Conservation (phyloP, 768 basidiomycete genomes). For the Hygrocybe coccinea region DNA sequence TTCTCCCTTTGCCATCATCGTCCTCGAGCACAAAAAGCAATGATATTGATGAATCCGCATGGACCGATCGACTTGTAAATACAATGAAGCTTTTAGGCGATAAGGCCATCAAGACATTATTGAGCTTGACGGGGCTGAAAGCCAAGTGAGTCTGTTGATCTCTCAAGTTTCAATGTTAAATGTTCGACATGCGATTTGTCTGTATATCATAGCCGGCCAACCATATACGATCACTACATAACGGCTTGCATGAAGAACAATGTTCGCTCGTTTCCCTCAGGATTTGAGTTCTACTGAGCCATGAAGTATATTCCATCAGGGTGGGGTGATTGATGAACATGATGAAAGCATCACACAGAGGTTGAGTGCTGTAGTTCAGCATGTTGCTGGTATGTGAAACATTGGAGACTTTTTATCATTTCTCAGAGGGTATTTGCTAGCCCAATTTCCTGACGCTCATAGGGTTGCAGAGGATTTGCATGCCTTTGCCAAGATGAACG, state of each 20-base stretch:
- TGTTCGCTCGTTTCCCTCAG: conserved; percentile 44
- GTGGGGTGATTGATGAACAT: conserved; percentile 83
- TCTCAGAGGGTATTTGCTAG: conserved; percentile 28
- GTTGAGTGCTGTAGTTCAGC: conserved; percentile 51
- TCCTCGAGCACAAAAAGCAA: conserved; percentile 42
- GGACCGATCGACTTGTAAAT: conserved; percentile 79
- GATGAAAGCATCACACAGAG: conserved; percentile 56
- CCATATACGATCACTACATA: conserved; percentile 63
- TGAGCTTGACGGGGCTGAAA: conserved; percentile 61
- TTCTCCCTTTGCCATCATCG: conserved; percentile 71
- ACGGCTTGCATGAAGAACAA: conserved; percentile 77
- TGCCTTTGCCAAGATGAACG: conserved; percentile 82
- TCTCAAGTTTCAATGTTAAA: background rate
- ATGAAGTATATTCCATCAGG: conserved; percentile 41
- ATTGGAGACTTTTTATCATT: background rate
- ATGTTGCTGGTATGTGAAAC: conserved; percentile 54
- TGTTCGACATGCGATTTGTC: background rate
- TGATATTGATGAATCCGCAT: conserved; percentile 72
- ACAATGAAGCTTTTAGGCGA: conserved; percentile 68
- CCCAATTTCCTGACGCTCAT: conserved; percentile 58
- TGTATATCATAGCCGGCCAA: conserved; percentile 51
- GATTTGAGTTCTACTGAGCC: background rate
- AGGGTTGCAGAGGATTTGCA: conserved; percentile 76
- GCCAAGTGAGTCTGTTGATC: conserved; percentile 43
- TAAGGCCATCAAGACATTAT: conserved; percentile 49